These are phyloP conservation scores for Cryphonectria radicalis DNA, from an alignment of 2,329 filamentous ascomycete genomes.

Conservation along the genomic window DNA sequence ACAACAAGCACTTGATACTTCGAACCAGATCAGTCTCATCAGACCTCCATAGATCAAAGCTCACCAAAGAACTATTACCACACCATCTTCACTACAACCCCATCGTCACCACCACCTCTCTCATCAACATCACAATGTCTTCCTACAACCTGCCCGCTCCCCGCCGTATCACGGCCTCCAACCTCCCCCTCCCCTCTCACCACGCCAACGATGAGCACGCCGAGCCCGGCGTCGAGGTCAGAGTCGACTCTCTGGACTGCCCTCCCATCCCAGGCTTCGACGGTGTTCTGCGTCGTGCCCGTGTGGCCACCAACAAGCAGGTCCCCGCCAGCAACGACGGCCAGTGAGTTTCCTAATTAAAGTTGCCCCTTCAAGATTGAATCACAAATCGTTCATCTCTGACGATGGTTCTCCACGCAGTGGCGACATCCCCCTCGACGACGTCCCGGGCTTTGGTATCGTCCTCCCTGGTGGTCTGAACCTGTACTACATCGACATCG, in stretches of 20 bases:
- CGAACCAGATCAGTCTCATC: background rate
- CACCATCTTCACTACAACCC: background rate
- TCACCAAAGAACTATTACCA: background rate
- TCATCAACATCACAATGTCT: background rate
- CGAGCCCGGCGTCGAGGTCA: constrained; percentile 7
- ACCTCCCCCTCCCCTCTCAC: background rate
- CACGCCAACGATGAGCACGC: constrained; percentile 5
- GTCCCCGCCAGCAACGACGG: constrained; percentile 7
- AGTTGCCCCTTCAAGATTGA: background rate
- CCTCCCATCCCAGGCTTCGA: constrained; percentile 4
- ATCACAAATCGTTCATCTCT: background rate
- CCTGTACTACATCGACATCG: constrained; percentile 7
- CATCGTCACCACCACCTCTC: background rate
- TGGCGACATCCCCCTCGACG: background rate
- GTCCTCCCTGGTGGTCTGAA: constrained; percentile 5
- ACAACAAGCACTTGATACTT: background rate
- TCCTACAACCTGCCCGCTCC: constrained; percentile 1
- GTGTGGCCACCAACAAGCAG: constrained; percentile 8
- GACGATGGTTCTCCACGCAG: background rate
- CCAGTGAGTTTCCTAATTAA: background rate
- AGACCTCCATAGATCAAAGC: background rate
- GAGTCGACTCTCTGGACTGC: constrained; percentile 1
- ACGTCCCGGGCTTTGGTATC: constrained; percentile 1
- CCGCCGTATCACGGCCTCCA: constrained; percentile 7
- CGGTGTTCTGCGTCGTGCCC: background rate